Evolutionary conservation across 1,284 basidiomycete species (phyloP).

Genomic region (Cutaneotrichosporon mucoides): DNA sequence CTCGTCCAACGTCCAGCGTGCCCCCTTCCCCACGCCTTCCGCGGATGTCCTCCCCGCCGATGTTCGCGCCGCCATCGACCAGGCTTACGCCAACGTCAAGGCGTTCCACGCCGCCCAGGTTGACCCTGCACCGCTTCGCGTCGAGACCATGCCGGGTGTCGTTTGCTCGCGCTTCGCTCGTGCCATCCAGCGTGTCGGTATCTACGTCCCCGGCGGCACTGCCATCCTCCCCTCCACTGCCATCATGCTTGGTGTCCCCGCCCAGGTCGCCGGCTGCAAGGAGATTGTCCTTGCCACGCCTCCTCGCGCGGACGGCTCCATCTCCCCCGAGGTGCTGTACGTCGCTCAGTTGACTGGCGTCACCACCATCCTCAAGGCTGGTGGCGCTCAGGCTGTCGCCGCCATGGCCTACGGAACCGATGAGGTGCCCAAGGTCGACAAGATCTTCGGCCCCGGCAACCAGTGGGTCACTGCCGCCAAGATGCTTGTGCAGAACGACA

Average conservation of each 20-base stretch:
- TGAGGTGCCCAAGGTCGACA: constrained; percentile 97
- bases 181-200: constrained; percentile 88
- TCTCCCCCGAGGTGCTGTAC: constrained; percentile 93
- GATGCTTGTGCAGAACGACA: constrained; percentile 98
- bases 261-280: constrained; percentile 92
- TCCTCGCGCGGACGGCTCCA: constrained; percentile 80
- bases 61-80: constrained; percentile 80
- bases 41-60: constrained; percentile 59
- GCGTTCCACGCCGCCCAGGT: constrained; percentile 85
- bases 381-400: constrained; percentile 95
- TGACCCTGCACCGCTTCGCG: constrained; percentile 65
- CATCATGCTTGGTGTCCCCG: constrained; percentile 95
- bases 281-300: constrained; percentile 94
- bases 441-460: constrained; percentile 98
- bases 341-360: constrained; percentile 84
- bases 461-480: constrained; percentile 99
- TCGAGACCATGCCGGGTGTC: constrained; percentile 98
- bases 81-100: constrained; percentile 86
- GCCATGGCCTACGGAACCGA: constrained; percentile 95
- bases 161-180: constrained; percentile 89
- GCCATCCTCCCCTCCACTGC: constrained; percentile 95
- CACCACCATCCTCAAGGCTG: constrained; percentile 82
- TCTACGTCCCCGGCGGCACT: constrained; percentile 97
- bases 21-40: constrained; percentile 48
- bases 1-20: constrained; percentile 48